phyloP scores from a whole-genome alignment of 2,329 filamentous ascomycete genomes.

The Colletotrichum noveboracense region DNA sequence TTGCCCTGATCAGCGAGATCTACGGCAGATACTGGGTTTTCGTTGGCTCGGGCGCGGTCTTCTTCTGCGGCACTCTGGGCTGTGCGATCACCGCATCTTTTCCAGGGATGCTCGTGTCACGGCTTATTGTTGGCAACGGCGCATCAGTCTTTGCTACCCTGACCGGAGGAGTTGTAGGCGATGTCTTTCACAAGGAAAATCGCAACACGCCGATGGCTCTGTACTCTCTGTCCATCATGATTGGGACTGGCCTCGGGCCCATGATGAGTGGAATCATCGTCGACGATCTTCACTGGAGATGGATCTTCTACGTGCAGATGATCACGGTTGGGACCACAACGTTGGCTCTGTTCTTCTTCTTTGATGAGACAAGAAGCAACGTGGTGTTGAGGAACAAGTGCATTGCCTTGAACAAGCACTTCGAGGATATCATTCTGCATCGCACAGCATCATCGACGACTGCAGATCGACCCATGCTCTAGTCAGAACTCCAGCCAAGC shows the following conservation, averaged over 20 bases:
- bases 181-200: constrained; percentile 67
- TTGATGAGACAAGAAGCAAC: constrained; percentile 72
- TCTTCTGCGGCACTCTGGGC: constrained; percentile 49
- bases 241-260: constrained; percentile 69
- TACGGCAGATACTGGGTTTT: constrained; percentile 43
- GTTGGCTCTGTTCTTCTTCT: constrained; percentile 59
- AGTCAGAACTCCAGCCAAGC: neutral
- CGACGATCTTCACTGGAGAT: constrained; percentile 63
- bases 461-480: neutral
- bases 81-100: constrained; percentile 65
- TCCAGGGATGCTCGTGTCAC: constrained; percentile 65
- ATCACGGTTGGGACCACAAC: constrained; percentile 64
- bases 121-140: constrained; percentile 67
- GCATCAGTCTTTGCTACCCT: constrained; percentile 50
- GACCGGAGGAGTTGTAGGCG: constrained; percentile 71
- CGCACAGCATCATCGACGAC: neutral
- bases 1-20: constrained; percentile 72
- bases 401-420: constrained; percentile 53
- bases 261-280: constrained; percentile 64
- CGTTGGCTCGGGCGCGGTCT: constrained; percentile 32
- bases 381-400: constrained; percentile 69
- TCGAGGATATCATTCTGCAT: neutral
- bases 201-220: constrained; percentile 74
- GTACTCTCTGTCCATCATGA: constrained; percentile 65
- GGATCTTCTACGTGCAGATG: constrained; percentile 72